Percentiles rank a stretch among this genome's conserved stretches.
Evolutionary conservation across 176 grass and related monocot species (phyloP).

Genomic region (Urochloa ruziziensis): DNA sequence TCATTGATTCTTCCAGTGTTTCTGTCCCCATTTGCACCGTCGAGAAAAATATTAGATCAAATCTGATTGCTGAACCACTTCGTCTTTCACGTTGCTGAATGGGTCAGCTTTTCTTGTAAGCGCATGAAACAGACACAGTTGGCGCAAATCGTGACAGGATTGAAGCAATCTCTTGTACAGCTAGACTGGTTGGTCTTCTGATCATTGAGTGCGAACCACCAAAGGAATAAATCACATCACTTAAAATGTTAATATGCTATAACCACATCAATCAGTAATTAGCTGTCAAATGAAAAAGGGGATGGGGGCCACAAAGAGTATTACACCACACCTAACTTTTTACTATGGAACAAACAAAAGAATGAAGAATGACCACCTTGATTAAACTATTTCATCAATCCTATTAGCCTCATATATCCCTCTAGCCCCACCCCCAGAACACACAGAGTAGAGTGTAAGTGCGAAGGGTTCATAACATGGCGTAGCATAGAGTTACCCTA

Average conservation of each 20-base stretch:
- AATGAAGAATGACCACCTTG: slow-evolving; percentile 1
- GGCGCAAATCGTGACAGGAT: neutral
- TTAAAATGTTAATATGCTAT: neutral
- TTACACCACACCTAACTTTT: slow-evolving; percentile 13
- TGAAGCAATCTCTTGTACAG: neutral
- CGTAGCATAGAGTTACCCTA: slow-evolving; percentile 25
- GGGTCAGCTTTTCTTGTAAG: neutral
- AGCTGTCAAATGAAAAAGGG: neutral
- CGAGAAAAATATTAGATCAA: neutral
- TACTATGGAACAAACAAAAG: slow-evolving; percentile 3
- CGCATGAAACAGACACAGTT: neutral
- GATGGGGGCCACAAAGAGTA: neutral
- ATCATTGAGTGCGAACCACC: slow-evolving; percentile 20
- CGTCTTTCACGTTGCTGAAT: neutral
- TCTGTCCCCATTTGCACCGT: neutral
- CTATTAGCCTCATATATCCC: neutral
- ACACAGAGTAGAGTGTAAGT: slow-evolving; percentile 28
- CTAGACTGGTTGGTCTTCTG: neutral
- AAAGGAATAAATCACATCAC: neutral
- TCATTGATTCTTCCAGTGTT: neutral
- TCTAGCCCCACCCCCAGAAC: neutral
- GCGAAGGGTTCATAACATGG: slow-evolving; percentile 18
- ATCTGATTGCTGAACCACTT: neutral
- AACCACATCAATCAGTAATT: neutral
- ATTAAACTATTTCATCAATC: slow-evolving; percentile 27